These are phyloP conservation scores for Terfezia boudieri DNA, from an alignment of 495 filamentous ascomycete genomes.

Conservation along the genomic window DNA sequence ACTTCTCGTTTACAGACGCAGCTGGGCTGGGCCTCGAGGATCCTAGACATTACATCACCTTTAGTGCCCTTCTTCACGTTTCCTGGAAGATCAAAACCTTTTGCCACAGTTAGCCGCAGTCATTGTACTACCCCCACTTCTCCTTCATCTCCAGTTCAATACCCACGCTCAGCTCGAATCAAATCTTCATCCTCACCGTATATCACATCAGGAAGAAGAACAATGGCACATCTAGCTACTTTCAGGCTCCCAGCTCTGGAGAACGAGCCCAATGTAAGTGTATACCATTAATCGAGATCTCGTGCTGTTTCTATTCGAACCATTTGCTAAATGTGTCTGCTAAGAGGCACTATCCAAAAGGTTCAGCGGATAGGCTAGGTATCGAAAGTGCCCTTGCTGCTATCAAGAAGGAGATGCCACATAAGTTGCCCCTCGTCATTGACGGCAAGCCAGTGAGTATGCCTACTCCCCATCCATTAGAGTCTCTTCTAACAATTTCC, in stretches of 20 bases:
- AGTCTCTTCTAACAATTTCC: not conserved
- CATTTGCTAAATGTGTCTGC: conserved; percentile 1
- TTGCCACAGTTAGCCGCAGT: too few relatives aligned
- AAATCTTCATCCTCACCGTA: too few relatives aligned
- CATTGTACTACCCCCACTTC: too few relatives aligned
- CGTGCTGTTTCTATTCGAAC: not conserved
- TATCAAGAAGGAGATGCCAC: conserved; percentile 34
- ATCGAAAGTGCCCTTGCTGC: conserved; percentile 45
- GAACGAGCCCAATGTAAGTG: conserved; percentile 82
- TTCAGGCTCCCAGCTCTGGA: conserved; percentile 74
- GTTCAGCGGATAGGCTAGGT: conserved; percentile 49
- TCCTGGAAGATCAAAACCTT: too few relatives aligned
- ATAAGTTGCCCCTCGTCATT: conserved; percentile 58
- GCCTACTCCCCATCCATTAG: not conserved
- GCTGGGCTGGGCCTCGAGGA: too few relatives aligned
- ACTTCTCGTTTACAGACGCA: too few relatives aligned
- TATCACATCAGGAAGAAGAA: not conserved
- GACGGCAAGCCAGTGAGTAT: conserved; percentile 47
- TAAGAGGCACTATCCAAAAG: conserved; percentile 64
- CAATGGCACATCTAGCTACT: conserved; percentile 28
- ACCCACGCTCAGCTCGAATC: too few relatives aligned
- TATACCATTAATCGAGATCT: not conserved
- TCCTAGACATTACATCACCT: too few relatives aligned
- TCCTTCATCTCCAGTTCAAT: too few relatives aligned
- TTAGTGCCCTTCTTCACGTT: too few relatives aligned